A percentile compares a stretch with the other conserved stretches of the same genome.
Evolutionary conservation across 2,329 filamentous ascomycete genomes (phyloP).

Genomic region (Cladosporium sp.): DNA sequence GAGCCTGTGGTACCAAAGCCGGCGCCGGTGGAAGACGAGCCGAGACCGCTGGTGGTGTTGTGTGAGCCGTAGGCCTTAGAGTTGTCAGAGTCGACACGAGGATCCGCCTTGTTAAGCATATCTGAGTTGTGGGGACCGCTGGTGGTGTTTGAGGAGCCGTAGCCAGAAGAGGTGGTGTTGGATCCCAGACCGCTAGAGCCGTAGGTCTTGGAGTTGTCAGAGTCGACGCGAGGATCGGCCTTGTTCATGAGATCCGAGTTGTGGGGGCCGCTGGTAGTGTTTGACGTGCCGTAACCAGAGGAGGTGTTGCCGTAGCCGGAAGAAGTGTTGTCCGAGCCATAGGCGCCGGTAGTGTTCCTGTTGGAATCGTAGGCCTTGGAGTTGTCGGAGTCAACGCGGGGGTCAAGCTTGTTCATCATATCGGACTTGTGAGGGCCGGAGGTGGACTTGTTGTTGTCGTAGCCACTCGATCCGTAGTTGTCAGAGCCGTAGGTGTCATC

Average conservation of each 20-base stretch:
- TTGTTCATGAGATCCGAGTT: conserved; percentile 15
- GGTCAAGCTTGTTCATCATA: conserved; percentile 17
- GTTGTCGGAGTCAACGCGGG: conserved; percentile 11
- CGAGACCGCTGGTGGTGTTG: conserved; percentile 16
- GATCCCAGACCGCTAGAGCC: conserved; percentile 11
- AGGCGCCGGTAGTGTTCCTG: neutral
- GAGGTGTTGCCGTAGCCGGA: neutral
- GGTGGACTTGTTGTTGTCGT: conserved; percentile 10
- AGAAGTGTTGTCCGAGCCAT: neutral
- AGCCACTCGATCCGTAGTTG: conserved; percentile 10
- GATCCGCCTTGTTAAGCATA: conserved; percentile 17
- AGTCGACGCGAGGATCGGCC: conserved; percentile 9
- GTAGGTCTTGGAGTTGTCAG: conserved; percentile 13
- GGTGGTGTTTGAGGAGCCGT: neutral
- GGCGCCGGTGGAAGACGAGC: neutral
- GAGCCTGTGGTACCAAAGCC: neutral
- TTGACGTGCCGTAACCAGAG: neutral
- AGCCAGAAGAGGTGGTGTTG: neutral
- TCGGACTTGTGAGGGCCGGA: conserved; percentile 17
- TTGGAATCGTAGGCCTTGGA: neutral
- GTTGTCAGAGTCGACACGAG: conserved; percentile 1
- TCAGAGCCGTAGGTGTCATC: neutral
- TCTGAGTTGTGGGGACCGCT: conserved; percentile 16
- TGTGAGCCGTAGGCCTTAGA: conserved; percentile 16
- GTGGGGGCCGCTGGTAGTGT: conserved; percentile 14